Base-by-base conservation (phyloP, 345 rosid species). In the Ceriops tagal region DNA sequence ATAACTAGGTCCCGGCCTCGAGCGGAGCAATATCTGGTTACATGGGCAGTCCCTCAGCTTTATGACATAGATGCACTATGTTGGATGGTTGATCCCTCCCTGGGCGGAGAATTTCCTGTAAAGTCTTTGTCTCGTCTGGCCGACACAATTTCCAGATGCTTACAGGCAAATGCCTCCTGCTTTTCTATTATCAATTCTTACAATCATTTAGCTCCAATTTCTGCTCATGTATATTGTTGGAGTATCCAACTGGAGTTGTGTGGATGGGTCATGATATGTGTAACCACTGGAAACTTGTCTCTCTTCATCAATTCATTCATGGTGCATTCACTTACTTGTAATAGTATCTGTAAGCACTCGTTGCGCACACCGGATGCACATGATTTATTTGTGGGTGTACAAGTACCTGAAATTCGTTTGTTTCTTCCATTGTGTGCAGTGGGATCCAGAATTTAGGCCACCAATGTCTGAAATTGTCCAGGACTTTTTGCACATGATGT, bases 81-180 rank as follows among this genome's bases (percentile, higher is more conserved):
- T 21, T 83, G 88, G 78, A 95, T 95, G 99, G 92, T 88, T 67
- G 99, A 92, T 67, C 93, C 95, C 1, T 71, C 83, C 43, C 61
- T 92, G 66, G 80, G 83, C 0, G 90, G 97, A 75, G 77, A 80
- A 15, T 88, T 86, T 77, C 88, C 92, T 16, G 71, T 74, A 83
- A 95, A 90, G 77, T 86, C 99, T 3, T 71, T 95, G 71, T 95
- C 99, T n/a, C 96, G 97, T 37, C 88, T 92, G 74, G 92, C 97
- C 1, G 97, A 92, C 76, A 95, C 92, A 69, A 92, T 95, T 77
- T 85, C 93, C 61, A 80, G 93, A 74, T 88, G 96, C 47, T 77
- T 92, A 26, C 99, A 95, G 92, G 99, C 85, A 56, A 79, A 56
- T 75, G 16, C 28, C 15, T 22, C 10, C 9, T 55, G 28, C 27